A percentile compares a stretch with the other conserved stretches of the same genome.
These are phyloP conservation scores for Xerocomus minutiporus DNA, from an alignment of 1,284 basidiomycete species.

Conservation along the genomic window DNA sequence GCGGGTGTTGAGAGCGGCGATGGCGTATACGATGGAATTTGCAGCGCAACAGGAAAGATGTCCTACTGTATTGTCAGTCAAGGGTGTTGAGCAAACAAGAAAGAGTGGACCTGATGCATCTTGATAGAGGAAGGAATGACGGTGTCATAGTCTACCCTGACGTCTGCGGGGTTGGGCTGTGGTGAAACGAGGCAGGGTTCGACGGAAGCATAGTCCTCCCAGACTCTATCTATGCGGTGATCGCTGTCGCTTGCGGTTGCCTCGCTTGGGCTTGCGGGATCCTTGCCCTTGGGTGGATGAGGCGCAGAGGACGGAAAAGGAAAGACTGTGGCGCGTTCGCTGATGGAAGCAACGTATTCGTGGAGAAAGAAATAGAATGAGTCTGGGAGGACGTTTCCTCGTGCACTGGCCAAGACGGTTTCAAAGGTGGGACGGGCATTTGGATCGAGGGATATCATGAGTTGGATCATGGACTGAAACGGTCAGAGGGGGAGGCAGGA, in stretches of 20 bases:
- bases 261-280: slow-evolving; percentile 33
- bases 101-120: slow-evolving; percentile 54
- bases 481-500: neutral
- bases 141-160: slow-evolving; percentile 48
- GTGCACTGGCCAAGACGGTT: slow-evolving; percentile 71
- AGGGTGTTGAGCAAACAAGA: neutral
- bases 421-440: slow-evolving; percentile 78
- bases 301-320: slow-evolving; percentile 39
- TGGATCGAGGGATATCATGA: slow-evolving; percentile 88
- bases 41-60: slow-evolving; percentile 70
- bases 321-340: slow-evolving; percentile 54
- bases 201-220: slow-evolving; percentile 77
- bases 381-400: slow-evolving; percentile 82
- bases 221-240: slow-evolving; percentile 69
- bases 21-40: slow-evolving; percentile 68
- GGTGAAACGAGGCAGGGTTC: slow-evolving; percentile 64
- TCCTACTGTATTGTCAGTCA: slow-evolving; percentile 43
- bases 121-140: slow-evolving; percentile 40
- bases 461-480: slow-evolving; percentile 73
- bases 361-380: slow-evolving; percentile 93
- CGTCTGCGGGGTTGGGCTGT: slow-evolving; percentile 43
- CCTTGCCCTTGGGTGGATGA: slow-evolving; percentile 24
- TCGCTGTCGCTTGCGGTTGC: slow-evolving; percentile 75
- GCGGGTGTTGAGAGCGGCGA: slow-evolving; percentile 50
- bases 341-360: slow-evolving; percentile 80